Evolutionary conservation across 2,329 filamentous ascomycete genomes (phyloP), one percentile per base, ranked within the genome.

Genomic region (Hypomyces rosellus): DNA sequence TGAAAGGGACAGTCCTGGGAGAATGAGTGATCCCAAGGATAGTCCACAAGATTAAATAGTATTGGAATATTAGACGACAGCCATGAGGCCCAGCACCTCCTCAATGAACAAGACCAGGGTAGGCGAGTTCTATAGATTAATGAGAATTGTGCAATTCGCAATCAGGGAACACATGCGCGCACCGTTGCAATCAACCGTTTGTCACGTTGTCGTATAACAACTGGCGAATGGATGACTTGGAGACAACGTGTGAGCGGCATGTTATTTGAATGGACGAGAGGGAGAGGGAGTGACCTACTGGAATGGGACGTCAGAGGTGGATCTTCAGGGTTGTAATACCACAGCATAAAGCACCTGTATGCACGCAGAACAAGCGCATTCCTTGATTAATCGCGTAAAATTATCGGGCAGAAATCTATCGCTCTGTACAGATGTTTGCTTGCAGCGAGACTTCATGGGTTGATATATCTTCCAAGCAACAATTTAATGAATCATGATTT

Each of bases 161-260:
- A 20, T 34, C 15, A 34, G 6, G 33, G 38, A 39, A 15, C 22
- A 9, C 33, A 46, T 42, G 36, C 42, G 18, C 34, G 18, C 37
- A 37, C 12, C 45, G 46, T 52, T 45, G 40, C 50, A 52, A 40
- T 39, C n/a, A 43, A 34, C 37, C 37, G 30, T 37, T 34, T 30
- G 47, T 50, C 50, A 52, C 50, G 50, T 52, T 52, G 25, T 45
- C 34, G 36, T 36, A 22, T 49, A 40, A 52, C 34, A 41, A 50
- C 41, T 33, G 42, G 47, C 44, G 50, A 42, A 46, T 39, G n/a
- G 34, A 36, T 20, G 50, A 20, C 46, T 34, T 25, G 49, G 45
- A 42, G 42, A 46, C 47, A 52, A 52, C 50, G 50, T 52, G 50
- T 41, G 50, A 52, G 22, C 36, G 40, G 46, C 34, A 45, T 49